These are phyloP conservation scores for Xylariaceae sp. DNA, from an alignment of 2,329 filamentous ascomycete species.

Conservation along the genomic window DNA sequence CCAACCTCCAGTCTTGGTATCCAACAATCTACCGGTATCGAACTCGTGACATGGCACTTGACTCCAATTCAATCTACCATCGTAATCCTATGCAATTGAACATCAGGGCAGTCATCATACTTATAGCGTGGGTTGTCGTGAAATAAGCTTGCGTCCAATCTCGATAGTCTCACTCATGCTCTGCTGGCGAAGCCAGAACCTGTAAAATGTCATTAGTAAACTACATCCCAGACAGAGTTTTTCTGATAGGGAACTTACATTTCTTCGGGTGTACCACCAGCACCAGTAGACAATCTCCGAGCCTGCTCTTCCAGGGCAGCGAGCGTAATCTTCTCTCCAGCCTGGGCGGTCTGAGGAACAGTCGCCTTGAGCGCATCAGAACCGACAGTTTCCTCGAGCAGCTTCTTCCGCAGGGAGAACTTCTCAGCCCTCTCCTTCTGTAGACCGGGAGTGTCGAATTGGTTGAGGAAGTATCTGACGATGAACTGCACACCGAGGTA, in stretches of 20 bases:
- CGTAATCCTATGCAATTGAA: not conserved
- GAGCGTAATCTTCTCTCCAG: constrained; percentile 59
- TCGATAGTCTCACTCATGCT: constrained; percentile 54
- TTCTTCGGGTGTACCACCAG: constrained; percentile 48
- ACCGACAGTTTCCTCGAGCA: constrained; percentile 68
- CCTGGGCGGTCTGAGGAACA: constrained; percentile 42
- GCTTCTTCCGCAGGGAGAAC: constrained; percentile 72
- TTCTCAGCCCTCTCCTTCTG: constrained; percentile 80
- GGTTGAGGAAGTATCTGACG: constrained; percentile 67
- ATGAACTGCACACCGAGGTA: constrained; percentile 74
- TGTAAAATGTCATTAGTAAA: constrained; percentile 29
- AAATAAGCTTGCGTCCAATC: constrained; percentile 51
- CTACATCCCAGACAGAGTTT: too few relatives aligned
- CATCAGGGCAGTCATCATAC: constrained; percentile 6
- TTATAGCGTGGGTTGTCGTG: constrained; percentile 31
- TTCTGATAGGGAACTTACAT: constrained; percentile 35
- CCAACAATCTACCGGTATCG: not conserved
- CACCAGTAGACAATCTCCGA: constrained; percentile 44
- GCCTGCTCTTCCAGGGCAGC: constrained; percentile 61
- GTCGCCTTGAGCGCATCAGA: constrained; percentile 48
- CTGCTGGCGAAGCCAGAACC: constrained; percentile 59
- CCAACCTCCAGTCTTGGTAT: not conserved
- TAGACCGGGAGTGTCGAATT: constrained; percentile 78
- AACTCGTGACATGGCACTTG: not conserved
- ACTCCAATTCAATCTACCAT: not conserved